Evolutionary conservation across 208 protist species (phyloP), one percentile per base, ranked within the genome.

Genomic region (Porcisia deanei): DNA sequence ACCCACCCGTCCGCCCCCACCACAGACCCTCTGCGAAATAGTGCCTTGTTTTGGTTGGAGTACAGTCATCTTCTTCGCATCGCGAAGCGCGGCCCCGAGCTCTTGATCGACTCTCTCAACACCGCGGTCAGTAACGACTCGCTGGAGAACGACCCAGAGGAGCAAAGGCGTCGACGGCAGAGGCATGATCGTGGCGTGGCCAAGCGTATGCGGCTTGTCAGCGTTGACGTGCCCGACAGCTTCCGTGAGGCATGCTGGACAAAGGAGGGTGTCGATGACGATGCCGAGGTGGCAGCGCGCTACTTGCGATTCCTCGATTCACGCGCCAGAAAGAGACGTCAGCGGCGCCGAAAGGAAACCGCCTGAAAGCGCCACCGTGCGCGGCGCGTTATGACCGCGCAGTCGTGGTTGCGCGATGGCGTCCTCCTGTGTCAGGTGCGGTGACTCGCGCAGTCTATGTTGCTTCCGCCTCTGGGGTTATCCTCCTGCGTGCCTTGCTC

Each of bases 181-280:
- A 74, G 70, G 39, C 82, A 78, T 20, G 54, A 71, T 10, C 63
- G 60, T 30, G 78, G 75, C 6, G 64, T 52, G 0, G 82, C 73
- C 1, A 82, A 76, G 49, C 71, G 73, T 14, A n/a, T 87, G 30
- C 70, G 75, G 9, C 75, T 80, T n/a, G 60, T 79, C 45, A 70
- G 54, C 22, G 64, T 69, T 2, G 77, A 83, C 34, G 75, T 79
- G 14, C 80, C 84, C 0, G 58, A 85, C 58, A 43, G 61, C n/a
- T 88, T 82, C 41, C 74, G 73, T 3, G 71, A 72, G 66, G 45
- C 79, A 68, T 88, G 84, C 66, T 85, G 72, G 70, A 9, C 71
- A 12, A 66, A 85, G 37, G 57, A 75, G n/a, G 77, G 84, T 64
- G 71, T 91, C 54, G 85, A 88, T 53, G 80, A 85, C 20, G 81